A percentile compares a stretch with the other conserved stretches of the same genome.
phyloP scores from a whole-genome alignment of 306 rosid species.

The Mimosa pudica region DNA sequence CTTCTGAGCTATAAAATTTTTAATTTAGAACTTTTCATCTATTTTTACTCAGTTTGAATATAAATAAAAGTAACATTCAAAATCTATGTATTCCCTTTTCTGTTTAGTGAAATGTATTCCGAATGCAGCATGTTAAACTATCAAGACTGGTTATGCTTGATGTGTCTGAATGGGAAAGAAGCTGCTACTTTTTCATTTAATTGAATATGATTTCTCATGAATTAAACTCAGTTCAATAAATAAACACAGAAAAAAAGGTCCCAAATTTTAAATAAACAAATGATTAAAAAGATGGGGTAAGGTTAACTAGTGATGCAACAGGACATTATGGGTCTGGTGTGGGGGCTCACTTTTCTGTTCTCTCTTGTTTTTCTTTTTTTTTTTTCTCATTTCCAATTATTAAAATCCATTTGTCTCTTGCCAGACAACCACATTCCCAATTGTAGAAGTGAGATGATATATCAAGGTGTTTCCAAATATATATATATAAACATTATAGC shows the following conservation, averaged over 20 bases:
- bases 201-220: constrained; percentile 27
- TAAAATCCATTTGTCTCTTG: constrained; percentile 68
- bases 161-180: constrained; percentile 43
- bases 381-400: constrained; percentile 55
- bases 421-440: constrained; percentile 77
- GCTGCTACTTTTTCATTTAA: constrained; percentile 37
- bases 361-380: constrained; percentile 29
- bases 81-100: neutral
- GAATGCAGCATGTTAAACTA: neutral
- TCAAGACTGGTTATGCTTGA: neutral
- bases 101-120: neutral
- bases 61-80: too few species aligned
- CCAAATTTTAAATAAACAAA: constrained; percentile 46
- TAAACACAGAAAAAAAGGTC: constrained; percentile 27
- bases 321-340: constrained; percentile 63
- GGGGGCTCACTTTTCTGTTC: constrained; percentile 66
- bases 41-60: too few species aligned
- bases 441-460: constrained; percentile 67
- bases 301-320: constrained; percentile 64
- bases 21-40: too few species aligned
- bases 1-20: too few species aligned
- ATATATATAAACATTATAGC: neutral
- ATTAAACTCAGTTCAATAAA: constrained; percentile 36
- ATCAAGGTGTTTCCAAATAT: constrained; percentile 37
- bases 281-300: constrained; percentile 58